These are phyloP conservation scores for Sedum album DNA, from an alignment of 164 flowering plant genomes.

Conservation along the genomic window DNA sequence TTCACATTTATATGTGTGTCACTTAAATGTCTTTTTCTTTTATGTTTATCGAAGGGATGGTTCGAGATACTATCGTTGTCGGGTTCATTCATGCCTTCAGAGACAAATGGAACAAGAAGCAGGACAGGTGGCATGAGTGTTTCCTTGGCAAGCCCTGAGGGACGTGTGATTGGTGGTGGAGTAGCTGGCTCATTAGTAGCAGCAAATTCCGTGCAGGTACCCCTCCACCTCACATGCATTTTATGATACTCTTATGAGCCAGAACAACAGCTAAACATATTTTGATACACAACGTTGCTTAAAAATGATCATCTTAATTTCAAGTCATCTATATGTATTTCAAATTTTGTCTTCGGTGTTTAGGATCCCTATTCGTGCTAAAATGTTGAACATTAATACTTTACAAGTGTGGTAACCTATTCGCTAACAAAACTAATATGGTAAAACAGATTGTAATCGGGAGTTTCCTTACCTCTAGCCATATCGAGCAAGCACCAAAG, in stretches of 20 bases:
- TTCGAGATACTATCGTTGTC: conserved; percentile 72
- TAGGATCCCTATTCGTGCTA: too few species aligned
- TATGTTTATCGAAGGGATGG: conserved; percentile 53
- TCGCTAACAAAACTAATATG: neutral
- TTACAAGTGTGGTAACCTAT: neutral
- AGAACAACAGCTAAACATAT: neutral
- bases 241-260: neutral
- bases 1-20: neutral
- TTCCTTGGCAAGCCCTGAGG: conserved; percentile 82
- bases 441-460: neutral
- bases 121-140: conserved; percentile 71
- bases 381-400: too few species aligned
- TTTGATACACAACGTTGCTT: neutral
- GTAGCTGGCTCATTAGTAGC: conserved; percentile 68
- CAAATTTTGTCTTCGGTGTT: too few species aligned
- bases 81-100: conserved; percentile 56
- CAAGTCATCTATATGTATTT: too few species aligned
- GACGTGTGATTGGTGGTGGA: conserved; percentile 85
- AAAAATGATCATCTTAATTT: neutral
- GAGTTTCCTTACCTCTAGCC: conserved; percentile 1
- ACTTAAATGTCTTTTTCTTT: neutral
- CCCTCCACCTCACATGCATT: conserved; percentile 3
- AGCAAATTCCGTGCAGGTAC: conserved; percentile 80
- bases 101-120: conserved; percentile 42
- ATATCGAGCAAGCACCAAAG: neutral